Evolutionary conservation across 768 basidiomycete genomes (phyloP), one percentile per base, ranked within the genome.

Genomic region (Suillus variegatus): DNA sequence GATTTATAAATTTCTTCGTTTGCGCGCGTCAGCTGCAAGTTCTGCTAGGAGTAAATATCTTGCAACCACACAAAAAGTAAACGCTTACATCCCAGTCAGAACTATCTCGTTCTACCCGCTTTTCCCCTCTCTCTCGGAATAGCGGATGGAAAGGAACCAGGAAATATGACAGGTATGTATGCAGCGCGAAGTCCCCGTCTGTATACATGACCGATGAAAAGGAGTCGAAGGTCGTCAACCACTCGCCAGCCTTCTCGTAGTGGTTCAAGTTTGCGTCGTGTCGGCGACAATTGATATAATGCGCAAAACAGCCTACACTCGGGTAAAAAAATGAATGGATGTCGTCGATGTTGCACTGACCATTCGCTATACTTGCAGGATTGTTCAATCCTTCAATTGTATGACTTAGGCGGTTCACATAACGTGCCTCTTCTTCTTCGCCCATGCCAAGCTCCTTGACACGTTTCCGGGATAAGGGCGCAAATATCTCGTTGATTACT

Each of bases 1-100:
- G 90, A 84, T 67, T 88, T 90, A 70, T 91, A 89, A 44, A 97
- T 88, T 71, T 97, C 96, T 71, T 95, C 89, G 70, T 95, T 97
- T 41, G 85, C 84, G 61, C 84, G 84, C 6, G 89, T 88, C 66
- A 88, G 75, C 70, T 89, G 84, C 61, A 86, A 82, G 69, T 89
- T 84, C 95, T 97, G 70, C 47, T 61, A 22, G 28, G 58, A 58
- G 61, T 16, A n/a, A 20, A 36, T 52, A 41, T 70, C 55, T 25
- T 25, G 54, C 40, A 43, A 41, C 18, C 28, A 36, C 62, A 12
- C 14, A 36, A 49, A n/a, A n/a, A 36, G 46, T 65, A 64, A 41
- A 47, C 18, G 66, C 88, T 69, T 73, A 93, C 97, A 85, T 98
- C 97, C 89, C 95, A 99, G 72, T 99, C 96, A 2, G 85, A 84